Evolutionary conservation across 768 basidiomycete genomes (phyloP).

Genomic region (Trametes meyenii): DNA sequence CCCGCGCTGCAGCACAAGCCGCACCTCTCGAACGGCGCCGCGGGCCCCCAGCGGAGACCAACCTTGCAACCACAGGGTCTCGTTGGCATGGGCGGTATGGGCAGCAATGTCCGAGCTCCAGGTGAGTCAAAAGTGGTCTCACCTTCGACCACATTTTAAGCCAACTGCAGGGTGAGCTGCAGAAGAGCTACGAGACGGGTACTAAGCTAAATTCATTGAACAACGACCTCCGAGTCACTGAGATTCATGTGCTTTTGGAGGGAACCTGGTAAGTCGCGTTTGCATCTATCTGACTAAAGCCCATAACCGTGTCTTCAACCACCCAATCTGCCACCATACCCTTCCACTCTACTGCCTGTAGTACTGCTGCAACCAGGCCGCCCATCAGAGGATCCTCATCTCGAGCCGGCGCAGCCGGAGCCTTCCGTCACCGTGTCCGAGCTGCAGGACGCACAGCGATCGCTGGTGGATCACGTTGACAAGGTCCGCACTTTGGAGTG

Average conservation of each 20-base stretch:
- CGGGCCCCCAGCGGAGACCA: conserved; percentile 52
- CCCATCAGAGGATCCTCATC: conserved; percentile 22
- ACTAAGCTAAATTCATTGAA: conserved; percentile 79
- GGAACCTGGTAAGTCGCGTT: too few relatives aligned
- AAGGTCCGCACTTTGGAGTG: too few relatives aligned
- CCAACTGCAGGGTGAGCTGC: conserved; percentile 89
- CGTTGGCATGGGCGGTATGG: too few relatives aligned
- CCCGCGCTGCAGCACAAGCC: conserved; percentile 85
- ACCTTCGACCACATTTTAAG: too few relatives aligned
- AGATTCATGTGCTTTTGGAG: conserved; percentile 91
- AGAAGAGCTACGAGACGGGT: conserved; percentile 93
- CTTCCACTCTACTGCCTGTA: conserved; percentile 66
- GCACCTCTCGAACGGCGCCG: conserved; percentile 40
- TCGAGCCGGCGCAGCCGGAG: conserved; percentile 32
- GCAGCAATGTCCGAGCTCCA: too few relatives aligned
- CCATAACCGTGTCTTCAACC: too few relatives aligned
- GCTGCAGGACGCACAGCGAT: conserved; percentile 85
- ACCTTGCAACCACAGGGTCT: conserved; percentile 76
- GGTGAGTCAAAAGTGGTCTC: too few relatives aligned
- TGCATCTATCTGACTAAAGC: too few relatives aligned
- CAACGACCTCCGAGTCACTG: conserved; percentile 77
- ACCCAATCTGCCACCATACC: too few relatives aligned
- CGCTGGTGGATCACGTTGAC: conserved; percentile 76
- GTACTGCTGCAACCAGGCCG: conserved; percentile 32
- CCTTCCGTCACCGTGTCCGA: conserved; percentile 50